Evolutionary conservation across 2,329 filamentous ascomycete species (phyloP), one percentile per base, ranked within the genome.

Genomic region (Beauveria medogensis): DNA sequence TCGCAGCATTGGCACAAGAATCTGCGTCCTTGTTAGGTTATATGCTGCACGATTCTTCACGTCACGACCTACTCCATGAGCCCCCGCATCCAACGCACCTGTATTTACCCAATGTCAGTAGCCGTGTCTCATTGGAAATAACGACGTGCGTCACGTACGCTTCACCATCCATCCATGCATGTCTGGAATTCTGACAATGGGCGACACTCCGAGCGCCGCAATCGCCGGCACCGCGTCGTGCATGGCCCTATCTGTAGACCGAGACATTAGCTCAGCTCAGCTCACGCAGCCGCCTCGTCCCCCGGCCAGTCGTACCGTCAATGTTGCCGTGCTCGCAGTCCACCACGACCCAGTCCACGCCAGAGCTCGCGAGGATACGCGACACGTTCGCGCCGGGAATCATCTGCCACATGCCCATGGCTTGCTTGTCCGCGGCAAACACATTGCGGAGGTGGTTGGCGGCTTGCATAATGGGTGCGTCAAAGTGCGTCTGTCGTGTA

Each of bases 271-370:
- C 37, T 24, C 18, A 34, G 2, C 6, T n/a, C 18, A 61, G 18
- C 40, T 46, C 9, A 40, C 28, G 26, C 18, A 20, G 41, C 2
- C 41, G 41, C 47, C 6, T 20, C 53, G 1, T 5, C 20, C 14
- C 48, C 4, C 18, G 3, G 16, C 5, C 4, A 20, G 7, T 12
- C 47, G 20, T 66, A 77, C 75, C 80, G 43, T 78, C 78, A 62
- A 82, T 72, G 64, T 78, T 80, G 9, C 80, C 80, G 65, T 82
- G 80, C 66, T 81, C 81, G 60, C 79, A 80, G 64, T 81, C 81
- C 55, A 82, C 82, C 70, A 88, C 76, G 10, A 90, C 82, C 79
- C 86, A 89, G 68, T 89, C 86, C 1, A 86, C 78, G 1, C 85
- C 86, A 1, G 80, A 73, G 59, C 83, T 76, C 2, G 87, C 85